A percentile compares a stretch with the other conserved stretches of the same genome.
Conservation (phyloP, 2,329 filamentous ascomycete species). For the Ambrosiella beaveri region DNA sequence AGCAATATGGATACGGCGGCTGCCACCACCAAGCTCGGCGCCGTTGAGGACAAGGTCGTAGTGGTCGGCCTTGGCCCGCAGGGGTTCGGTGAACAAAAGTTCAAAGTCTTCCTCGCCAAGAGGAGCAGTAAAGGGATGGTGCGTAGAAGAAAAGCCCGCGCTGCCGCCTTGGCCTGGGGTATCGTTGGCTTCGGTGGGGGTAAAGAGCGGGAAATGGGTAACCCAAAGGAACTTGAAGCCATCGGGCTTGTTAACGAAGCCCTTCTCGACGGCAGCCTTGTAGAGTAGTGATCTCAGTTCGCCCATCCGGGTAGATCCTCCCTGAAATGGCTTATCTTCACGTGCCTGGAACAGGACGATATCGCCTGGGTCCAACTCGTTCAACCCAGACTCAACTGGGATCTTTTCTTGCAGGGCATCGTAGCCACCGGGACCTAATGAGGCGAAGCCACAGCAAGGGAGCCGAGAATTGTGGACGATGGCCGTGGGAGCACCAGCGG, state of each 20-base stretch:
- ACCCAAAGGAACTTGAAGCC: conserved; percentile 67
- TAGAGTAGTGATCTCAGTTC: conserved; percentile 55
- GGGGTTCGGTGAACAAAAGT: conserved; percentile 52
- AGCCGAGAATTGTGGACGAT: conserved; percentile 57
- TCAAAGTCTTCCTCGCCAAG: conserved; percentile 55
- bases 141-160: conserved; percentile 69
- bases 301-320: conserved; percentile 57
- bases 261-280: conserved; percentile 46
- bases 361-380: conserved; percentile 48
- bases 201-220: conserved; percentile 82
- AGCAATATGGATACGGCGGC: conserved; percentile 75
- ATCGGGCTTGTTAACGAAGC: conserved; percentile 30
- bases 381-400: conserved; percentile 16
- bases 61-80: conserved; percentile 62
- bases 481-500: conserved; percentile 62
- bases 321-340: conserved; percentile 42
- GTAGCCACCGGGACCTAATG: conserved; percentile 37
- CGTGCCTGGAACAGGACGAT: conserved; percentile 70
- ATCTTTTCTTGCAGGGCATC: conserved; percentile 19
- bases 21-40: conserved; percentile 83
- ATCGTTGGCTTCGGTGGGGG: conserved; percentile 34
- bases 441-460: conserved; percentile 59
- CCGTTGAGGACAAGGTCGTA: conserved; percentile 96
- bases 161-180: conserved; percentile 66
- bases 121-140: conserved; percentile 92